These are phyloP conservation scores for Lachnellula suecica DNA, from an alignment of 2,329 filamentous ascomycete species.

Conservation along the genomic window DNA sequence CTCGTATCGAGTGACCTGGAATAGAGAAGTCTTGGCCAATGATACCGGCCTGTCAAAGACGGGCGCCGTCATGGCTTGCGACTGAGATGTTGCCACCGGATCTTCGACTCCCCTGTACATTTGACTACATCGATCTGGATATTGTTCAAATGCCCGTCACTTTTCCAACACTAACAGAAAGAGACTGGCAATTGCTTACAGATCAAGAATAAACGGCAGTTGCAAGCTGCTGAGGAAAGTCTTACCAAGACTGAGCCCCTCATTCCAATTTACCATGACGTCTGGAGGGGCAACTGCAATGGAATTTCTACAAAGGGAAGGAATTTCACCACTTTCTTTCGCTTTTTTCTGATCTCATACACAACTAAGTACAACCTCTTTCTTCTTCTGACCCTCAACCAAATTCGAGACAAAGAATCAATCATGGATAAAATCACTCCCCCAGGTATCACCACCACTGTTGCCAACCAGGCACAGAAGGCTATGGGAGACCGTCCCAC, in stretches of 20 bases:
- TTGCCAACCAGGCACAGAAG: conserved; percentile 14
- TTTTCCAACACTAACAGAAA: neutral
- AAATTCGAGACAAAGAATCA: neutral
- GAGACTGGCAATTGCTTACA: neutral
- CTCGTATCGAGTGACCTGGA: too few relatives aligned
- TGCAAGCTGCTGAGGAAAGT: too few relatives aligned
- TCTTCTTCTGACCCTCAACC: neutral
- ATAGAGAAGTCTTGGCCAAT: too few relatives aligned
- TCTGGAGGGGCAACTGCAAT: neutral
- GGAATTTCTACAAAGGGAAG: neutral
- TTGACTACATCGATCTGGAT: too few relatives aligned
- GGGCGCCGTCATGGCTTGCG: too few relatives aligned
- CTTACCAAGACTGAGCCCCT: neutral
- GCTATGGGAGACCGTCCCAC: conserved; percentile 17
- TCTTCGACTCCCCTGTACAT: too few relatives aligned
- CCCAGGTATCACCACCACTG: conserved; percentile 16
- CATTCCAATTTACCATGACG: neutral
- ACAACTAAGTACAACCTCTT: neutral
- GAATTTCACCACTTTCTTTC: too few relatives aligned
- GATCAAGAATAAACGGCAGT: neutral
- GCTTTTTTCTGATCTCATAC: neutral
- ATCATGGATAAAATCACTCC: conserved; percentile 13
- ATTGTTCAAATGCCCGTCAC: neutral
- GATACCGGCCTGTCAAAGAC: too few relatives aligned
- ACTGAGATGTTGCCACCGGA: too few relatives aligned